A percentile compares a stretch with the other conserved stretches of the same genome.
phyloP scores from a whole-genome alignment of 352 stramenopile genomes.

The Phytophthora rubi region DNA sequence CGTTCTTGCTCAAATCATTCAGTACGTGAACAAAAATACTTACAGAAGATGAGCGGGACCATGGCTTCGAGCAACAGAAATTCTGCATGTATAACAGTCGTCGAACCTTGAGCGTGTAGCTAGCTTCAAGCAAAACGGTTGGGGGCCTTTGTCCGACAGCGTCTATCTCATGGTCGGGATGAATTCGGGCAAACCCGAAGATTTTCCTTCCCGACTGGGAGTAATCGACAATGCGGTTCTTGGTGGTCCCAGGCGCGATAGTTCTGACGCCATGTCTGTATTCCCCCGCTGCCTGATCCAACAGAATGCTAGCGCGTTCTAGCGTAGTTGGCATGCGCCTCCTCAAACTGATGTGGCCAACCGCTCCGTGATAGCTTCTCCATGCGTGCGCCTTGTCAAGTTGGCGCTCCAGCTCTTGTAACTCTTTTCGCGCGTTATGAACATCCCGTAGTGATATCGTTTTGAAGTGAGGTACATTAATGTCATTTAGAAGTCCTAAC shows the following conservation, averaged over 20 bases:
- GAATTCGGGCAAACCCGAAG: not conserved
- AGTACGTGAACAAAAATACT: not conserved
- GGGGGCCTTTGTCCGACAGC: not conserved
- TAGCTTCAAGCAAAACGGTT: not conserved
- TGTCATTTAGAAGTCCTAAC: too few species aligned
- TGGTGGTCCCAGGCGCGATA: not conserved
- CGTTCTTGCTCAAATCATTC: not conserved
- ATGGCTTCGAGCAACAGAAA: not conserved
- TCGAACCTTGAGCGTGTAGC: not conserved
- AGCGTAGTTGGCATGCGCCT: not conserved
- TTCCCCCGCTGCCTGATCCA: not conserved
- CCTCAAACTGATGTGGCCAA: not conserved
- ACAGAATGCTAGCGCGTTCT: not conserved
- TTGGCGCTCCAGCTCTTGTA: not conserved
- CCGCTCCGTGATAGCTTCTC: not conserved
- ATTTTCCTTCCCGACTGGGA: not conserved
- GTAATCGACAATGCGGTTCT: not conserved
- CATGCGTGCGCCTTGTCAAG: not conserved
- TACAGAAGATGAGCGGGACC: not conserved
- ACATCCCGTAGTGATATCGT: not conserved
- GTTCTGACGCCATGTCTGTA: not conserved
- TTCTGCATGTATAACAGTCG: not conserved
- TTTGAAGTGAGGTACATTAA: too few species aligned
- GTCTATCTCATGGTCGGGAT: not conserved
- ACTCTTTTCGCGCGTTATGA: not conserved